These are phyloP conservation scores for Aureobasidium sp. DNA, from an alignment of 2,329 filamentous ascomycete genomes.

Conservation along the genomic window DNA sequence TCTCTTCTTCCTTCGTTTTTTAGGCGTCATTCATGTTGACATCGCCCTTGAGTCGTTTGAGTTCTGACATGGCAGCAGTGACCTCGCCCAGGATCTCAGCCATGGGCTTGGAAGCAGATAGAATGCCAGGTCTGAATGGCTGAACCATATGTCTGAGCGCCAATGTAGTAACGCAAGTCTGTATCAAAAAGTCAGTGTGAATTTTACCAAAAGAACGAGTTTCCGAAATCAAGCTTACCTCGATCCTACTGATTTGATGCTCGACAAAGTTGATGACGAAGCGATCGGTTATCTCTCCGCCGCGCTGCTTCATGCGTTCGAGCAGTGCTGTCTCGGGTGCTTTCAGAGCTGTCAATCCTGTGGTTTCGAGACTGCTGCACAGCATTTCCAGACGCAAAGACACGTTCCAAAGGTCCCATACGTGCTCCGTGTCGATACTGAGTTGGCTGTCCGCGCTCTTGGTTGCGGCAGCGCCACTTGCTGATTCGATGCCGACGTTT, in stretches of 20 bases:
- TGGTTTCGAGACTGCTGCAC: constrained; percentile 77
- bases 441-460: constrained; percentile 56
- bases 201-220: not conserved
- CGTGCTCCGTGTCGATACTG: constrained; percentile 73
- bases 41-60: constrained; percentile 29
- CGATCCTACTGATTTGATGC: constrained; percentile 91
- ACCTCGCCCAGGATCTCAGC: constrained; percentile 59
- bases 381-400: constrained; percentile 87
- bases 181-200: constrained; percentile 10
- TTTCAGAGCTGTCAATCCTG: constrained; percentile 56
- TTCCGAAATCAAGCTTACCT: constrained; percentile 54
- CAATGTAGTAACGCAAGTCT: constrained; percentile 78
- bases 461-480: constrained; percentile 39
- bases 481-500: not conserved
- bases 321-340: constrained; percentile 77
- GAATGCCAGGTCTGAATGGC: constrained; percentile 60
- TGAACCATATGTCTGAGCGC: constrained; percentile 70
- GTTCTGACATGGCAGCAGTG: constrained; percentile 54
- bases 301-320: constrained; percentile 63
- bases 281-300: constrained; percentile 79
- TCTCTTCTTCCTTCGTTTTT: not conserved
- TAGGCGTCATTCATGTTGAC: not conserved
- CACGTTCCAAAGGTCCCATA: constrained; percentile 86
- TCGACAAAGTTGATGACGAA: constrained; percentile 87
- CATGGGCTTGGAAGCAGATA: constrained; percentile 74